Base-by-base conservation (phyloP, 2,329 filamentous ascomycete species). In the Tolypocladium endophyticum region DNA sequence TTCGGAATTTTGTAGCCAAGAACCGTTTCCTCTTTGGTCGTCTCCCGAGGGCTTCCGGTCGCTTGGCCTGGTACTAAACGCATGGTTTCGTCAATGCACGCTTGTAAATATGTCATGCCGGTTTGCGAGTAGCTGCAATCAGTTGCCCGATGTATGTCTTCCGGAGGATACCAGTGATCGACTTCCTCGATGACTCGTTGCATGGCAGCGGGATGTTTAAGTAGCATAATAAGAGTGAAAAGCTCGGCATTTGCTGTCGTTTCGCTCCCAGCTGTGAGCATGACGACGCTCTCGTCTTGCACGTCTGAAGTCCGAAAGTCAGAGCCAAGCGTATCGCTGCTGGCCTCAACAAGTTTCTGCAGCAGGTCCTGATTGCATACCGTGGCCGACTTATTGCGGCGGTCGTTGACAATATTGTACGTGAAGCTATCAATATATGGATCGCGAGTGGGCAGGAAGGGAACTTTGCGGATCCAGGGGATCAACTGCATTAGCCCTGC, bases 361-460 rank as follows among this genome's bases (percentile, higher is more conserved):
- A 59, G 39, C 20, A 59, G 52, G 41, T 59, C 58, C n/a, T 50
- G n/a, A 35, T 11, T 43, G 20, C 18, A 23, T 30, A 23, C 25
- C 9, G 28, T n/a, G 12, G 11, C 14, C n/a, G 28, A 23, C 30
- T 28, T 14, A 23, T 39, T 39, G 12, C 58, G 58, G n/a, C 58
- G 58, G 3, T 30, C 30, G 20, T 39, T 4, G 20, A 59, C 58
- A 18, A 55, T 59, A n/a, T 59, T 53, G 25, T 50, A 50, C 18
- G 58, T 59, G 58, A 59, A 59, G 20, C 52, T 25, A 14, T 55
- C 53, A n/a, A 59, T 55, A n/a, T 59, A 59, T 4, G 58, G 58
- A 14, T 59, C 58, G 30, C 58, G 52, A 16, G 58, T 59, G 6
- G 58, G 58, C 5, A 59, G 58, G 4, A 59, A 30, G 14, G 52